These are phyloP conservation scores for Podaxis carcinomalis DNA, from an alignment of 768 basidiomycete species.

Conservation along the genomic window DNA sequence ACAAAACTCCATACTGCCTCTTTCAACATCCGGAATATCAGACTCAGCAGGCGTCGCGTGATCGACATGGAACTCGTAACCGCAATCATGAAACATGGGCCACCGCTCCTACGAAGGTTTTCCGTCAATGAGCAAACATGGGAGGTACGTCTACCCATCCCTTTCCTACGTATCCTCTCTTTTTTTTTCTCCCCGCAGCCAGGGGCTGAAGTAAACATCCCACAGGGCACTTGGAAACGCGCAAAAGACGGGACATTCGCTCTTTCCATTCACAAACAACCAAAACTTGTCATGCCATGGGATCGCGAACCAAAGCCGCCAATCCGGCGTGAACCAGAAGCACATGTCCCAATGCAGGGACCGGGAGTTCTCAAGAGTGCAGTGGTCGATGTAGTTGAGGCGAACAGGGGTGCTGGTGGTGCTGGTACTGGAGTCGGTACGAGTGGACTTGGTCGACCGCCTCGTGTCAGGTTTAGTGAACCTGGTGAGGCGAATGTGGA, in stretches of 20 bases:
- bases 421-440: too few relatives aligned
- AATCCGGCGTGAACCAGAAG: background rate
- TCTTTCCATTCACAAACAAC: background rate
- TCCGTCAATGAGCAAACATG: slow-evolving; percentile 27
- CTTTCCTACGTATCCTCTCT: background rate
- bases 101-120: slow-evolving; percentile 24
- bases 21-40: slow-evolving; percentile 30
- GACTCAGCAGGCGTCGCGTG: slow-evolving; percentile 16
- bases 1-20: slow-evolving; percentile 26
- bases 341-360: background rate
- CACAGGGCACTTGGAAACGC: slow-evolving; percentile 1
- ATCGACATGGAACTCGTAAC: slow-evolving; percentile 19
- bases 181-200: background rate
- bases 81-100: slow-evolving; percentile 21
- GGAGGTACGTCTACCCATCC: slow-evolving; percentile 25
- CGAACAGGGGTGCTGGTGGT: background rate
- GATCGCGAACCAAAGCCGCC: background rate
- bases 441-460: background rate
- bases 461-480: slow-evolving; percentile 3
- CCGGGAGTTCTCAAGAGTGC: background rate
- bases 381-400: background rate
- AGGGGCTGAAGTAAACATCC: too few relatives aligned
- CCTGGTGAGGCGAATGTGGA: background rate
- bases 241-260: background rate
- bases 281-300: background rate